Base-by-base conservation (phyloP, 192 early-diverging fungal genomes). In the Podila epigama region DNA sequence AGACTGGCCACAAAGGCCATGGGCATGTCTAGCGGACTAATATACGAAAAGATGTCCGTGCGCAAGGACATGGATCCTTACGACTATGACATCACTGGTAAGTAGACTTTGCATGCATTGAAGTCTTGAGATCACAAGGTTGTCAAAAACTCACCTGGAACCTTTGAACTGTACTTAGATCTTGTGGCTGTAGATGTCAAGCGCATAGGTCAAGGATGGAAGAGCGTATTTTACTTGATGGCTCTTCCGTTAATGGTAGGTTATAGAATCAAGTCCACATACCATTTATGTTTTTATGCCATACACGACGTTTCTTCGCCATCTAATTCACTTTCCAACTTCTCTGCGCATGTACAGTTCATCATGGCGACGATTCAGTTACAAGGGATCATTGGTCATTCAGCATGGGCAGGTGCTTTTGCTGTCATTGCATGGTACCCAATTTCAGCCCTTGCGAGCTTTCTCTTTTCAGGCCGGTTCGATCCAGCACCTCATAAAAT, bases 21-120 rank as follows among this genome's bases (percentile, higher is more conserved):
- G 73, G 73, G 73, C 2, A 68, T 77, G 73, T 22, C 66, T 2
- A 68, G 53, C 16, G 66, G 66, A 22, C n/a, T 77, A 11, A 64
- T 77, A 10, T 77, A 77, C 44, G 73, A 77, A 54, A 77, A 77
- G 27, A 53, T 77, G 60, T 77, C 66, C 0, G 55, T 68, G 5
- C 73, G 73, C n/a, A 77, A 68, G 51, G 73, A 77, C 27, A 77
- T 77, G 73, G 73, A 68, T 11, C 73, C 73, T 32, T 34, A 16
- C 22, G 73, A 77, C 32, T 77, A 77, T n/a, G 73, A 77, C 1
- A 68, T 77, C 31, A 33, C 73, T 15, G 73, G 73, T 66, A 50
- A 20, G 60, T 4, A 32, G 18, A n/a, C n/a, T 54, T 32, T 54
- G 29, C 4, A 53, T 29, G 51, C 15, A 22, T 28, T 29, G n/a